Percentiles rank a stretch among this genome's conserved stretches.
Evolutionary conservation across 495 filamentous ascomycete species (phyloP).

Genomic region (Tuber umbilicatum): DNA sequence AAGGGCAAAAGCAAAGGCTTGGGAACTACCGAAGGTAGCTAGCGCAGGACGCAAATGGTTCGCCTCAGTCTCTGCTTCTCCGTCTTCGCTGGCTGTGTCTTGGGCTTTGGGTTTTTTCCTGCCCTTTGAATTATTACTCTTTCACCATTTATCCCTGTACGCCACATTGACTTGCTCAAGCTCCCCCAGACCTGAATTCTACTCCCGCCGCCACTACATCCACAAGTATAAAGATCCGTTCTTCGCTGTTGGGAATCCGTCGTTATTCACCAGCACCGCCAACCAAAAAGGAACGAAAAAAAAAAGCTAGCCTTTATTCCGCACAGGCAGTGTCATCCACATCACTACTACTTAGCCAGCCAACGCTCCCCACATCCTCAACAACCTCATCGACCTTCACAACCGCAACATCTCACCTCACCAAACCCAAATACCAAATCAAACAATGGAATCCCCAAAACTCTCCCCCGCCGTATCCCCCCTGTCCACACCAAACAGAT

Average conservation of each 20-base stretch:
- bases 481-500: slow-evolving; percentile 26
- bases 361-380: background rate
- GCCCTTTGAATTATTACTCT: background rate
- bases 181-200: background rate
- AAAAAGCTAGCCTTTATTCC: background rate
- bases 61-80: background rate
- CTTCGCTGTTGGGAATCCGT: background rate
- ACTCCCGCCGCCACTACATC: background rate
- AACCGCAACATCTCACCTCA: background rate
- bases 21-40: background rate
- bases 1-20: background rate
- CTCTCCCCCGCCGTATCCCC: slow-evolving; percentile 27
- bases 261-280: background rate
- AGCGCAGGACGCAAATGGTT: background rate
- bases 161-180: background rate
- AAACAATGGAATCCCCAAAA: slow-evolving; percentile 36
- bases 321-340: background rate
- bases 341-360: background rate
- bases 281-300: background rate
- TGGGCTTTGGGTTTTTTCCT: background rate
- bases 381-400: slow-evolving; percentile 4
- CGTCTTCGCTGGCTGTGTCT: background rate
- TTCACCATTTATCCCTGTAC: background rate
- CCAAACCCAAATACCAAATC: background rate
- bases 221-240: background rate